These are phyloP conservation scores for Narthecium ossifragum DNA, from an alignment of 106 monocot species.

Conservation along the genomic window DNA sequence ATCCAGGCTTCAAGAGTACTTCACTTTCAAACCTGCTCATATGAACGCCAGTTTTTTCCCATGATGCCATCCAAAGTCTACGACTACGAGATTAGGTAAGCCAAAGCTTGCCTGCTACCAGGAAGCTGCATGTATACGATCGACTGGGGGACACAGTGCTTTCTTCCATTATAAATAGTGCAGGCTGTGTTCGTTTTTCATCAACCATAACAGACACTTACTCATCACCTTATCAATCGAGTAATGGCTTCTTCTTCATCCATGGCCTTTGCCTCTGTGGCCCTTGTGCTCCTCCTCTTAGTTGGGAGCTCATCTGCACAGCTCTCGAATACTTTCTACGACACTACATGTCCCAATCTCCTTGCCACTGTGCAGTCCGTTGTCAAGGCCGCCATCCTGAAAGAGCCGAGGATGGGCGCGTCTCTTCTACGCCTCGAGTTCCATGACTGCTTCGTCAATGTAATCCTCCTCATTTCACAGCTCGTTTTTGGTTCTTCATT, in stretches of 20 bases:
- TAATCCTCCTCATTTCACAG: background rate
- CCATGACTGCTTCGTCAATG: constrained; percentile 30
- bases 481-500: background rate
- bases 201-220: too few species aligned
- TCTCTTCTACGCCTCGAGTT: constrained; percentile 29
- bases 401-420: constrained; percentile 18
- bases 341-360: constrained; percentile 12
- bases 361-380: background rate
- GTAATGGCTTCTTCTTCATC: background rate
- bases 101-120: too few species aligned
- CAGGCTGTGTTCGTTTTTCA: too few species aligned
- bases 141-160: too few species aligned
- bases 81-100: too few species aligned
- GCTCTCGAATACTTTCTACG: constrained; percentile 23
- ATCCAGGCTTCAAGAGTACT: too few species aligned
- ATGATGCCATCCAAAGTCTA: too few species aligned
- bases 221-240: background rate
- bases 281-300: background rate
- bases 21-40: too few species aligned
- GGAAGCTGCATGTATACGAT: too few species aligned
- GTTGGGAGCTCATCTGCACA: constrained; percentile 9
- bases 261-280: background rate
- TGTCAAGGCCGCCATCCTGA: constrained; percentile 5
- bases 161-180: too few species aligned
- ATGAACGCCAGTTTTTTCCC: too few species aligned